These are phyloP conservation scores for Pezicula neosporulosa DNA, from an alignment of 2,329 filamentous ascomycete species.

Conservation along the genomic window DNA sequence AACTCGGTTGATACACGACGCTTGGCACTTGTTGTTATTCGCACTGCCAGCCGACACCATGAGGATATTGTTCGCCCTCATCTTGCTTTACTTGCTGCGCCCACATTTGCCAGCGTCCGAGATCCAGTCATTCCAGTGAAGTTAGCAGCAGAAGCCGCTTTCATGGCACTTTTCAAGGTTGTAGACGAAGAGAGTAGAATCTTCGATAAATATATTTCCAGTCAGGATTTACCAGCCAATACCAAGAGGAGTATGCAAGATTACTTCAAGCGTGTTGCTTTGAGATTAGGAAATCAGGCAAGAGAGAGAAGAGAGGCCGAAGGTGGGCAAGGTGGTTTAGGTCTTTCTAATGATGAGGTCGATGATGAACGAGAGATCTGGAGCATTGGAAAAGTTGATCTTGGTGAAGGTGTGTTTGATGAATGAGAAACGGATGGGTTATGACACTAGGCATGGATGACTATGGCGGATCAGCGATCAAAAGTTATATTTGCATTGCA, in stretches of 20 bases:
- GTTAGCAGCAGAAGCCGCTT: constrained; percentile 89
- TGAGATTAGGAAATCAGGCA: constrained; percentile 81
- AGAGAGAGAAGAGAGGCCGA: constrained; percentile 89
- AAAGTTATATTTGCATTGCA: background rate
- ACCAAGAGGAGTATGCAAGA: constrained; percentile 90
- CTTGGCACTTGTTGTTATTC: constrained; percentile 79
- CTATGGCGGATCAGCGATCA: background rate
- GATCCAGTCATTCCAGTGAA: constrained; percentile 95
- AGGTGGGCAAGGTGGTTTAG: constrained; percentile 81
- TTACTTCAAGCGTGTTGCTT: constrained; percentile 92
- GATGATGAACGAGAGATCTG: constrained; percentile 96
- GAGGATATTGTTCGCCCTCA: constrained; percentile 81
- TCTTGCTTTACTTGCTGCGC: constrained; percentile 72
- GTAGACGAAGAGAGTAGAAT: constrained; percentile 81
- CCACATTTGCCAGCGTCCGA: constrained; percentile 85
- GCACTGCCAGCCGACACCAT: constrained; percentile 77
- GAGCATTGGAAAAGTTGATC: constrained; percentile 88
- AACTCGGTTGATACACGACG: constrained; percentile 79
- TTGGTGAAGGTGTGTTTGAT: constrained; percentile 51
- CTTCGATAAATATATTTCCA: constrained; percentile 86
- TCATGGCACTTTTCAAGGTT: constrained; percentile 85
- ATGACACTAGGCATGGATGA: too few relatives aligned
- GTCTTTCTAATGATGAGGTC: constrained; percentile 82
- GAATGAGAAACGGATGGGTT: constrained; percentile 13
- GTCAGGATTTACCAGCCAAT: constrained; percentile 63